A percentile compares a stretch with the other conserved stretches of the same genome.
Conservation (phyloP, 169 alveolate species). For the Babesia bigemina region DNA sequence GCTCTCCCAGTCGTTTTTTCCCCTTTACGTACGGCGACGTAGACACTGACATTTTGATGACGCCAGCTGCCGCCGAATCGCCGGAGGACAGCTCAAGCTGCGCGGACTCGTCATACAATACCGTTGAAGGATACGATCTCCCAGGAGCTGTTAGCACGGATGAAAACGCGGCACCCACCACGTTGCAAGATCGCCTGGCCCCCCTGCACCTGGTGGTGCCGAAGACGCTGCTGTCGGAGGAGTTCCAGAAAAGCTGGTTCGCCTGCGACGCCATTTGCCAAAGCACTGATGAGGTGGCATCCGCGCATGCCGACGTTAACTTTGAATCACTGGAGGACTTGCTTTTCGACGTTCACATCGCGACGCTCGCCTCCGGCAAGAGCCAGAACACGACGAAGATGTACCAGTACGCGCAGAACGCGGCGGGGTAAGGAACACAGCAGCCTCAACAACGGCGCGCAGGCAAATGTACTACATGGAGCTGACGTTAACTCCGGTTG, state of each 20-base stretch:
- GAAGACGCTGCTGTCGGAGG: constrained; percentile 55
- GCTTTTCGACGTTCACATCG: constrained; percentile 45
- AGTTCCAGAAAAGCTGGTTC: constrained; percentile 55
- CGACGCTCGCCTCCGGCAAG: constrained; percentile 61
- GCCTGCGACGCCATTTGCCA: constrained; percentile 34
- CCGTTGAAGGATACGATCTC: not conserved
- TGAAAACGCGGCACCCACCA: not conserved
- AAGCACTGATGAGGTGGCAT: constrained; percentile 12
- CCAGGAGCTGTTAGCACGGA: not conserved
- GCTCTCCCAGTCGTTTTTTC: constrained; percentile 23
- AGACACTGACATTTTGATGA: constrained; percentile 49
- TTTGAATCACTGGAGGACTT: constrained; percentile 50
- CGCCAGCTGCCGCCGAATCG: not conserved
- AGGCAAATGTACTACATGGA: constrained; percentile 62
- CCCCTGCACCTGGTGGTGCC: constrained; percentile 46
- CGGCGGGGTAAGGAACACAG: constrained; percentile 33
- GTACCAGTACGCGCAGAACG: constrained; percentile 56
- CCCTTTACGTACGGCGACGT: constrained; percentile 54
- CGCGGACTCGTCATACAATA: not conserved
- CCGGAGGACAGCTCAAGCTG: not conserved
- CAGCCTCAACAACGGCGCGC: not conserved
- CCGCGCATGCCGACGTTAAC: constrained; percentile 1
- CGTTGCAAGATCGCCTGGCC: constrained; percentile 11
- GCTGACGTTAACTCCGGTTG: constrained; percentile 23
- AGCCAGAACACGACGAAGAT: constrained; percentile 28